Percentiles rank a stretch among this genome's conserved stretches.
These are phyloP conservation scores for Poronia punctata DNA, from an alignment of 495 filamentous ascomycete species.

Conservation along the genomic window DNA sequence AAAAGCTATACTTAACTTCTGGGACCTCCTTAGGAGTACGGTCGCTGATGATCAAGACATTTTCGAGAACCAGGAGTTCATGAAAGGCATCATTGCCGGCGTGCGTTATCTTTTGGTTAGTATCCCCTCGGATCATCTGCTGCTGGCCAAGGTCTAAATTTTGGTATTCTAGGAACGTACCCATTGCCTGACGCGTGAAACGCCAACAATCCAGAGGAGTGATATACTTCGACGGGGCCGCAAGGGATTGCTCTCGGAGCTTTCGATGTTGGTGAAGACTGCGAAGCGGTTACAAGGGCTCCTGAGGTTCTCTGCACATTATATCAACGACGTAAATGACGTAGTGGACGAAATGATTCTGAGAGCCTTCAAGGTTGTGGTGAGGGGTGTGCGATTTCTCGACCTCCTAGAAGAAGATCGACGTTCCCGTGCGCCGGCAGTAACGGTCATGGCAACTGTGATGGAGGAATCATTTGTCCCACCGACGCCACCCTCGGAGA, in stretches of 20 bases:
- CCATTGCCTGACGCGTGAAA: conserved; percentile 78
- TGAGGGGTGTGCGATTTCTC: conserved; percentile 82
- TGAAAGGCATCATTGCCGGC: conserved; percentile 87
- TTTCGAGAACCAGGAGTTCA: conserved; percentile 81
- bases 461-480: conserved; percentile 57
- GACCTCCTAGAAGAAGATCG: conserved; percentile 77
- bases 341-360: conserved; percentile 87
- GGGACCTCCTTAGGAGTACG: conserved; percentile 75
- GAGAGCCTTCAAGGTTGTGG: conserved; percentile 91
- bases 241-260: conserved; percentile 80
- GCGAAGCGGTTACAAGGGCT: conserved; percentile 74
- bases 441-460: conserved; percentile 53
- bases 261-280: conserved; percentile 80
- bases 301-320: conserved; percentile 30
- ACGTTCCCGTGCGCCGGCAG: conserved; percentile 40
- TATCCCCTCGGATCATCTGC: conserved; percentile 6
- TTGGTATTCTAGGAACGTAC: conserved; percentile 69
- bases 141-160: conserved; percentile 5
- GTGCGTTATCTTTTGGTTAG: conserved; percentile 84
- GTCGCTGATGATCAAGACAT: conserved; percentile 57
- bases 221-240: conserved; percentile 72
- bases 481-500: conserved; percentile 66
- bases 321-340: conserved; percentile 59
- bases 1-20: conserved; percentile 82
- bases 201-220: conserved; percentile 61